phyloP scores from a whole-genome alignment of 225 moss, liverwort and hornwort species.

The Marchantia polymorpha region DNA sequence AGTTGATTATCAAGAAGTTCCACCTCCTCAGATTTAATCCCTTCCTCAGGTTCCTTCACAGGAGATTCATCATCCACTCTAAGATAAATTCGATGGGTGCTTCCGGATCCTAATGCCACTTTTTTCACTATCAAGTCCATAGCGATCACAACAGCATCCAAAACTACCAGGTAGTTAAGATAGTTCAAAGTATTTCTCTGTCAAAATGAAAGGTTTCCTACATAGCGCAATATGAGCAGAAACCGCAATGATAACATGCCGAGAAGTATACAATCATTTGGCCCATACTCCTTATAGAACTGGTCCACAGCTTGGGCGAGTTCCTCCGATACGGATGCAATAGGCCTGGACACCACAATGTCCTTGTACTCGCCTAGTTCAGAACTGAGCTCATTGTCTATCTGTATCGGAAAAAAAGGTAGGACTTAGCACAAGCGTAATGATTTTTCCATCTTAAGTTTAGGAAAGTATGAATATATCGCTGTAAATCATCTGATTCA shows the following conservation, averaged over 20 bases:
- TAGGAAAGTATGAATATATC: no score
- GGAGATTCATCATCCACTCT: slow-evolving; percentile 66
- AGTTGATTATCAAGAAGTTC: slow-evolving; percentile 62
- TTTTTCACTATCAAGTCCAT: slow-evolving; percentile 76
- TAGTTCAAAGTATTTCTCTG: background rate
- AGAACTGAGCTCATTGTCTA: slow-evolving; percentile 62
- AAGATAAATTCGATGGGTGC: slow-evolving; percentile 77
- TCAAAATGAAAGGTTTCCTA: background rate
- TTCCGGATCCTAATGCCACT: slow-evolving; percentile 63
- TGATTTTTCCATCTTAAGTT: no score
- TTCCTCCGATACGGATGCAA: slow-evolving; percentile 62
- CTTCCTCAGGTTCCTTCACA: slow-evolving; percentile 67
- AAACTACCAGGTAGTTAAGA: slow-evolving; percentile 58
- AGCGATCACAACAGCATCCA: slow-evolving; percentile 89
- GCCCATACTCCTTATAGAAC: slow-evolving; percentile 56
- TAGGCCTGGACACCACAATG: slow-evolving; percentile 74
- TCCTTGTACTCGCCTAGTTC: slow-evolving; percentile 72
- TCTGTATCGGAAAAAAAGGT: slow-evolving; percentile 43
- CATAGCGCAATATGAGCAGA: background rate
- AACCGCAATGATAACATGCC: background rate
- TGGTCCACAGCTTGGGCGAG: slow-evolving; percentile 56
- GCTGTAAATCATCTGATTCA: no score
- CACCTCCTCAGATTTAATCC: slow-evolving; percentile 73
- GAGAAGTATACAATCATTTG: slow-evolving; percentile 87
- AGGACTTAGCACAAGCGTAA: background rate